Conservation (phyloP, 2,329 filamentous ascomycete species). For the Capronia americana region DNA sequence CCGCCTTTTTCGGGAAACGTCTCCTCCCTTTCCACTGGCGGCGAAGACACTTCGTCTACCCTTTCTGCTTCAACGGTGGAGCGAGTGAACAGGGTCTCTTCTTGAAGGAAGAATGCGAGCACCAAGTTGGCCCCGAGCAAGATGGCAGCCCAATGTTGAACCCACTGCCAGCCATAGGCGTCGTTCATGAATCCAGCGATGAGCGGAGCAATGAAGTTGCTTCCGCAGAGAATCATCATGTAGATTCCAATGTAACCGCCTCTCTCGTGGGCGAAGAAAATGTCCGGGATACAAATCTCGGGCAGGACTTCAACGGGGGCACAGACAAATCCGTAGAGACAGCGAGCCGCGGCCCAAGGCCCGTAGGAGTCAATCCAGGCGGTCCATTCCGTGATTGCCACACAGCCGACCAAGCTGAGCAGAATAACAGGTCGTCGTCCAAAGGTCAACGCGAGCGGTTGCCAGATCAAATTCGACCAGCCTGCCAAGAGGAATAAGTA, state of each 20-base stretch:
- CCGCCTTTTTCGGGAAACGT: neutral
- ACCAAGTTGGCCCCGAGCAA: slow-evolving; percentile 27
- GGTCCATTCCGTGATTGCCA: slow-evolving; percentile 41
- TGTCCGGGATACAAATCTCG: slow-evolving; percentile 43
- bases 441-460: slow-evolving; percentile 54
- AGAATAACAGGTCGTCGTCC: slow-evolving; percentile 42
- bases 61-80: slow-evolving; percentile 6
- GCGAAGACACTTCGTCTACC: too few species aligned
- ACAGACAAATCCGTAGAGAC: slow-evolving; percentile 56
- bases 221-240: slow-evolving; percentile 29
- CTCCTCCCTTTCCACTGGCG: slow-evolving; percentile 1
- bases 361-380: slow-evolving; percentile 52
- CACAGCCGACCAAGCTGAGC: slow-evolving; percentile 42
- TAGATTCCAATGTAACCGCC: slow-evolving; percentile 36
- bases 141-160: slow-evolving; percentile 29
- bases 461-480: slow-evolving; percentile 55
- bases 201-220: slow-evolving; percentile 33
- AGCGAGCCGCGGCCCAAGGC: slow-evolving; percentile 56
- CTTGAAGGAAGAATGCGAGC: slow-evolving; percentile 32
- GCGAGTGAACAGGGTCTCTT: slow-evolving; percentile 33
- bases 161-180: slow-evolving; percentile 37
- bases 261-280: slow-evolving; percentile 44
- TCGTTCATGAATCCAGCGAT: slow-evolving; percentile 37
- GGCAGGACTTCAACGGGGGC: slow-evolving; percentile 57
- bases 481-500: slow-evolving; percentile 52